Evolutionary conservation across 345 rosid genomes (phyloP), one percentile per base, ranked within the genome.

Genomic region (Citropsis articulata): DNA sequence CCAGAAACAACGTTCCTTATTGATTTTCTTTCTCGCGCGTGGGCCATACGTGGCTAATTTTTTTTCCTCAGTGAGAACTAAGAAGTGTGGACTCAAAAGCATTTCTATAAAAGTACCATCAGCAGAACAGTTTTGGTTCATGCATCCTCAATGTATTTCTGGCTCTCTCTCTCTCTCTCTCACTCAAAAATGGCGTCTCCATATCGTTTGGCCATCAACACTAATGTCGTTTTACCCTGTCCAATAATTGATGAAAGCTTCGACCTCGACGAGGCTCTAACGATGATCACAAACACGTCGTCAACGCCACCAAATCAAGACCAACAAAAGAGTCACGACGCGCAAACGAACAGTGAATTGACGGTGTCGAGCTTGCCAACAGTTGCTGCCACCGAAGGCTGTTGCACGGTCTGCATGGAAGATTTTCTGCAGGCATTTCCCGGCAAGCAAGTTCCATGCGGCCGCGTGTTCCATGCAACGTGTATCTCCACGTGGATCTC

Each of bases 371-470:
- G 38, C 7, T 69, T 84, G 75, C 78, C 79, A 0, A 66, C 79
- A 14, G 78, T 76, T 13, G 35, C 50, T 10, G 50, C 48, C 2
- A 64, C 36, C 0, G 59, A 56, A 9, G 77, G 69, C 18, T 69
- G 71, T 73, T 82, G 85, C 61, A 45, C 82, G 1, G 62, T 85
- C 16, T 85, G 87, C 75, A 75, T 80, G 85, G 85, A 85, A 62
- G 65, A 66, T 38, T 78, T 85, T 50, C 19, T 12, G 9, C 10
- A 80, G 5, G 72, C 25, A 9, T 16, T 16, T 18, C 28, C 65
- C 10, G 81, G 85, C 12, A 82, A 80, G 48, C 62, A 36, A 30
- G 57, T 57, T 62, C 78, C 80, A 4, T 85, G 87, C 4, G 85
- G 87, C 25, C 87, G 82, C 48, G 77, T 84, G 21, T 81, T 76